Percentiles rank a stretch among this genome's conserved stretches.
Conservation (phyloP, 208 protist genomes). For the Crithidia bombi region DNA sequence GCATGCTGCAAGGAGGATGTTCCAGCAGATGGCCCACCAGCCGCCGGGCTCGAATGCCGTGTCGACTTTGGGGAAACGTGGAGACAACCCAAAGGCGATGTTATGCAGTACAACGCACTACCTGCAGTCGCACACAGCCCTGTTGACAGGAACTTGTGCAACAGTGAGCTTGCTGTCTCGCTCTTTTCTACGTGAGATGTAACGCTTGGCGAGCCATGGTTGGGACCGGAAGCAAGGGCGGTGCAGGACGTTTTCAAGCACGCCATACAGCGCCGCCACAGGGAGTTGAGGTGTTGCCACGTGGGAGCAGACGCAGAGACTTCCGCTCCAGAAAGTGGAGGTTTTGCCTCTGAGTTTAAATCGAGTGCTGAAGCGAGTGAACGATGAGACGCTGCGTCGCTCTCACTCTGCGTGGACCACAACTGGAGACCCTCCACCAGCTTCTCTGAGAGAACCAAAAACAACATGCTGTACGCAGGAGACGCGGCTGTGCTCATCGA, state of each 20-base stretch:
- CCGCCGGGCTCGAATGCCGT: background rate
- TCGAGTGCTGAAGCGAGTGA: background rate
- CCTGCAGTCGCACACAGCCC: background rate
- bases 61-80: background rate
- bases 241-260: background rate
- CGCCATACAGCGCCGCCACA: background rate
- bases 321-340: background rate
- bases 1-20: background rate
- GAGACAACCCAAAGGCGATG: slow-evolving; percentile 6
- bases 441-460: background rate
- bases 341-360: background rate
- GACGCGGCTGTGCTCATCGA: background rate
- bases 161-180: background rate
- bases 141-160: background rate
- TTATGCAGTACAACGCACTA: background rate
- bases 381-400: background rate
- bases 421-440: background rate
- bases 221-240: background rate
- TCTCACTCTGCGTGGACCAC: background rate
- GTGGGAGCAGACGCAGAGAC: background rate
- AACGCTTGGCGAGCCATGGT: background rate
- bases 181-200: background rate
- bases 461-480: background rate
- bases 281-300: background rate
- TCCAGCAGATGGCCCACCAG: slow-evolving; percentile 2